Percentiles rank a stretch among this genome's conserved stretches.
Evolutionary conservation across 345 rosid genomes (phyloP).

Genomic region (Turnera subulata): DNA sequence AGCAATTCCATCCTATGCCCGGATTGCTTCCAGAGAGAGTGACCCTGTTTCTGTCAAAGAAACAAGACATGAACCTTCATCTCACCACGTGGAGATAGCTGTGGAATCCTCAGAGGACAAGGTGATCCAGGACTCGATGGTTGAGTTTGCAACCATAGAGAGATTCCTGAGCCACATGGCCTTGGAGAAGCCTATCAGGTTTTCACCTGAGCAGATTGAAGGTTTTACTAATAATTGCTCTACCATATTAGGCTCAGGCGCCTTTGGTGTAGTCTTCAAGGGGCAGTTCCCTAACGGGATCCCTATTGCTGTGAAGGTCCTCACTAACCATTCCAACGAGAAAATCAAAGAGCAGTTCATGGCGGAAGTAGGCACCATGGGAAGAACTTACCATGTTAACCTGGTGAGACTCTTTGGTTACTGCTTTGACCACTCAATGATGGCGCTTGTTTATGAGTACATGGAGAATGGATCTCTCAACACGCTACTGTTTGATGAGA

Average conservation of each 20-base stretch:
- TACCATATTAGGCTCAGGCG: slow-evolving; percentile 25
- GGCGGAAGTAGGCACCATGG: slow-evolving; percentile 42
- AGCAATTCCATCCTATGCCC: slow-evolving; percentile 20
- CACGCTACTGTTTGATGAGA: slow-evolving; percentile 11
- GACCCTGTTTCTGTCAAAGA: background rate
- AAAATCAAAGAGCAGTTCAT: slow-evolving; percentile 34
- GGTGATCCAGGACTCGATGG: background rate
- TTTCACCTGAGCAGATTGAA: slow-evolving; percentile 17
- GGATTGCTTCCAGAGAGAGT: slow-evolving; percentile 2
- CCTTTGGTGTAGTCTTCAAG: slow-evolving; percentile 27
- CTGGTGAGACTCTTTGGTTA: slow-evolving; percentile 35
- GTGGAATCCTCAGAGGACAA: background rate
- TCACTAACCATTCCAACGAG: slow-evolving; percentile 8
- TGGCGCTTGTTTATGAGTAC: slow-evolving; percentile 37
- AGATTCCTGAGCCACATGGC: slow-evolving; percentile 18
- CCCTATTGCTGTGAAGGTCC: slow-evolving; percentile 25
- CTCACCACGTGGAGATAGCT: background rate
- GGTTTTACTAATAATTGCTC: slow-evolving; percentile 17
- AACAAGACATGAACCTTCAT: background rate
- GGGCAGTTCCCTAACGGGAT: slow-evolving; percentile 17
- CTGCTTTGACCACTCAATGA: slow-evolving; percentile 22
- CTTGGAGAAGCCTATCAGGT: slow-evolving; percentile 27
- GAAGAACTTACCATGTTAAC: slow-evolving; percentile 34
- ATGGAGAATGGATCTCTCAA: slow-evolving; percentile 38
- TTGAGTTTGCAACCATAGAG: slow-evolving; percentile 18